Base-by-base conservation (phyloP, 352 stramenopile species). In the Pythium phragmitis region DNA sequence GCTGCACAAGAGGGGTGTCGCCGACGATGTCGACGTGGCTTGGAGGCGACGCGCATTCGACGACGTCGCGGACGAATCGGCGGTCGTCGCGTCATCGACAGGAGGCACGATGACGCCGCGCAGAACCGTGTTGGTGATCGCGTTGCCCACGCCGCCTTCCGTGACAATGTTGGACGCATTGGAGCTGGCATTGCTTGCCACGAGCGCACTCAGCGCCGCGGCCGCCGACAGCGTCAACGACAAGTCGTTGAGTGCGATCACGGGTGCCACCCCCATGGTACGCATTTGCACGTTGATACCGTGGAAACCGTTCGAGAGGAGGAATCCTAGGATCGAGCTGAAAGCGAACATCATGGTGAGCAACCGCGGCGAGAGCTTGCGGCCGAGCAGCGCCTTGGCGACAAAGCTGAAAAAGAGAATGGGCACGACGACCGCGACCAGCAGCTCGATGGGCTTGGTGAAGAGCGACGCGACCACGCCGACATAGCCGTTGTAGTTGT, bases 211-310 rank as follows among this genome's bases (percentile, higher is more conserved):
- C 16, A 57, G 47, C 19, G 57, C 53, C 0, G 46, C 57, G 3
- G 51, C 41, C 6, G 43, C 28, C 4, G 61, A 37, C 11, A 58
- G 52, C 36, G 51, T 21, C 21, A 58, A 34, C 36, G 45, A 52
- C 16, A 68, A 14, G 16, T 68, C 61, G 36, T 21, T 61, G 0
- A 47, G 33, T 0, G 61, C 49, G 12, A 68, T 57, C 21, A 68
- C 26, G 1, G 53, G 43, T 8, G 55, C 26, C 4, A 42, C 43
- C 5, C n/a, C 28, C 13, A 39, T 52, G 28, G 57, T 34, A 21
- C 45, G 52, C 33, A 67, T 50, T 57, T 73, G 67, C 49, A 73
- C 67, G 51, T 73, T 73, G 43, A 73, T 67, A 3, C 55, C 61
- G 48, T 73, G 67, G 57, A 73, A 73, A 30, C 60, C 61, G 30